Evolutionary conservation across 2,329 filamentous ascomycete species (phyloP), one percentile per base, ranked within the genome.

Genomic region (Monilinia polystroma): DNA sequence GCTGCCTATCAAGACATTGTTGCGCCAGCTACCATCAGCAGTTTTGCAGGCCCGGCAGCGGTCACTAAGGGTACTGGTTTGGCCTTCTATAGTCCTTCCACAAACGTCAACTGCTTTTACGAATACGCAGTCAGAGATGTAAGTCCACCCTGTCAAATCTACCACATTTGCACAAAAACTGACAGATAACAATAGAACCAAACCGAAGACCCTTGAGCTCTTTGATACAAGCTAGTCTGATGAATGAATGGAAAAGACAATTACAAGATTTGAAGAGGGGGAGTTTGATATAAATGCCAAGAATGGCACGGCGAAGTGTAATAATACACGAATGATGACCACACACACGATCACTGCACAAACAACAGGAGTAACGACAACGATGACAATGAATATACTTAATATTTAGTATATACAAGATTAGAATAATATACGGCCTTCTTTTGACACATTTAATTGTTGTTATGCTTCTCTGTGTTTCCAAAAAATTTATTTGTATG

Each of bases 51-150:
- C n/a, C 43, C 52, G 10, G 32, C 51, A 18, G 63, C 53, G 16
- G 41, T 16, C 7, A 57, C 57, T 4, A 57, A 58, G 32, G 63
- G 63, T 3, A 64, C 38, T 29, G 51, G 63, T 14, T 29, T 47
- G 41, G 11, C n/a, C 45, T 64, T 64, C 14, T 64, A 64, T 20
- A 47, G 32, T 4, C 63, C 63, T 26, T 26, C 20, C 4, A 56
- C 53, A n/a, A 26, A 57, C 23, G 63, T 64, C 4, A 64, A 58
- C 18, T 58, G 63, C 20, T 49, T 57, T 14, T 58, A 64, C 8
- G 18, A 64, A n/a, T 64, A 58, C 57, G 43, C 38, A 7, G 29
- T 64, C 11, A 35, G 63, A 45, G 68, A 64, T 20, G 63, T 64
- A 49, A 58, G 53, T 64, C 14, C n/a, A 5, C 14, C 45, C 47